A percentile compares a stretch with the other conserved stretches of the same genome.
These are phyloP conservation scores for Colletotrichum navitas DNA, from an alignment of 2,329 filamentous ascomycete species.

Conservation along the genomic window DNA sequence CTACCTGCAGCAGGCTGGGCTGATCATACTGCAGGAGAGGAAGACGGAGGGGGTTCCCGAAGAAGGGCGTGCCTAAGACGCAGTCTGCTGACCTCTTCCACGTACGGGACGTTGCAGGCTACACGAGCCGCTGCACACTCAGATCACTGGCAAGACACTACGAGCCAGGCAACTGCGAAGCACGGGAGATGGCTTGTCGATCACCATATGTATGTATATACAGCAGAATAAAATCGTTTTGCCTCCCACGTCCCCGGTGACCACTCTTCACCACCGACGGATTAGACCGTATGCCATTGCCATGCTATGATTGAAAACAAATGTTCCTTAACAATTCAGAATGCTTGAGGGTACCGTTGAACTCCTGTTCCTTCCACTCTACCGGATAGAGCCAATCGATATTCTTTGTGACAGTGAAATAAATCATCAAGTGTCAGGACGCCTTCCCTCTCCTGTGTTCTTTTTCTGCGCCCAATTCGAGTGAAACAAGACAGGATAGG, in stretches of 20 bases:
- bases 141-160: conserved; percentile 12
- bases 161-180: conserved; percentile 1
- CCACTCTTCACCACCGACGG: not conserved
- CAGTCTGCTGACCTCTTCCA: not conserved
- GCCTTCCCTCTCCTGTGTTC: conserved; percentile 3
- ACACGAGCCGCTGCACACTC: not conserved
- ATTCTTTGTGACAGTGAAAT: not conserved
- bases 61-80: not conserved
- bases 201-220: not conserved
- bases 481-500: conserved; percentile 4
- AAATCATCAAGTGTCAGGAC: conserved; percentile 15
- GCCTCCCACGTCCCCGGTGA: not conserved
- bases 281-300: conserved; percentile 5
- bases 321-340: not conserved
- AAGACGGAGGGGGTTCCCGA: not conserved
- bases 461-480: not conserved
- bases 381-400: not conserved
- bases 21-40: not conserved
- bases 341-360: conserved; percentile 8
- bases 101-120: not conserved
- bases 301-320: conserved; percentile 5
- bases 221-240: conserved; percentile 1
- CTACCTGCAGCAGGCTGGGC: conserved; percentile 14
- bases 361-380: conserved; percentile 10
- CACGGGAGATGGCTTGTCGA: not conserved